Conservation (phyloP, 805 yeast genomes). For the Gaillardinia entomophila region DNA sequence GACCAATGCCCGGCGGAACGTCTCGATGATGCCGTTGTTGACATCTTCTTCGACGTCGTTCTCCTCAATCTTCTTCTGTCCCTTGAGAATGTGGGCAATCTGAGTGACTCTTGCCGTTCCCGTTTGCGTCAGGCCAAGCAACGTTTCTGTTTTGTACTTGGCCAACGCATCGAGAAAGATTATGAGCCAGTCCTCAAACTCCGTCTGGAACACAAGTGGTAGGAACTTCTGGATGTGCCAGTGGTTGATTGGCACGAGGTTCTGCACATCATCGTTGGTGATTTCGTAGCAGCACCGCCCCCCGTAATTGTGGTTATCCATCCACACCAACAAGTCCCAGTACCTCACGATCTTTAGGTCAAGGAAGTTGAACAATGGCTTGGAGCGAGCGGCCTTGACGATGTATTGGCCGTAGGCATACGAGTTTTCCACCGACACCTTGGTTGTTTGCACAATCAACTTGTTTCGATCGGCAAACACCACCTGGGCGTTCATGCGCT, state of each 20-base stretch:
- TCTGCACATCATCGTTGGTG: conserved; percentile 38
- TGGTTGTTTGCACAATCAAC: conserved; percentile 66
- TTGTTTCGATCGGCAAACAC: conserved; percentile 78
- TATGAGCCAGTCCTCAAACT: conserved; percentile 83
- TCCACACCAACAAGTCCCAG: conserved; percentile 95
- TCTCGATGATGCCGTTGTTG: conserved; percentile 44
- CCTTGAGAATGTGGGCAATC: conserved; percentile 47
- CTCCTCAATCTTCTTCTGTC: conserved; percentile 30
- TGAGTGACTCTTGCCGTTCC: conserved; percentile 65
- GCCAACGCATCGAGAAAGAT: conserved; percentile 68
- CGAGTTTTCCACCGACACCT: conserved; percentile 76
- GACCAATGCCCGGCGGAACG: conserved; percentile 57
- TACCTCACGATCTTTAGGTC: conserved; percentile 69
- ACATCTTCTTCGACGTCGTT: conserved; percentile 31
- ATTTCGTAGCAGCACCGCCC: conserved; percentile 56
- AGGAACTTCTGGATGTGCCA: conserved; percentile 80
- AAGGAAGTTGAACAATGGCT: conserved; percentile 75
- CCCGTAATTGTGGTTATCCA: conserved; percentile 85
- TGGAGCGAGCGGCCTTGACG: conserved; percentile 69
- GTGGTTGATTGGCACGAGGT: conserved; percentile 44
- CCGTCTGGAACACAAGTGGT: conserved; percentile 71
- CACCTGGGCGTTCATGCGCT: conserved; percentile 69
- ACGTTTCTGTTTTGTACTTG: conserved; percentile 42
- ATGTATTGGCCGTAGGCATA: conserved; percentile 87
- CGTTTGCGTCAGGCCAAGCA: conserved; percentile 29